Evolutionary conservation across 441 rosid species (phyloP).

Genomic region (Erodium texanum): DNA sequence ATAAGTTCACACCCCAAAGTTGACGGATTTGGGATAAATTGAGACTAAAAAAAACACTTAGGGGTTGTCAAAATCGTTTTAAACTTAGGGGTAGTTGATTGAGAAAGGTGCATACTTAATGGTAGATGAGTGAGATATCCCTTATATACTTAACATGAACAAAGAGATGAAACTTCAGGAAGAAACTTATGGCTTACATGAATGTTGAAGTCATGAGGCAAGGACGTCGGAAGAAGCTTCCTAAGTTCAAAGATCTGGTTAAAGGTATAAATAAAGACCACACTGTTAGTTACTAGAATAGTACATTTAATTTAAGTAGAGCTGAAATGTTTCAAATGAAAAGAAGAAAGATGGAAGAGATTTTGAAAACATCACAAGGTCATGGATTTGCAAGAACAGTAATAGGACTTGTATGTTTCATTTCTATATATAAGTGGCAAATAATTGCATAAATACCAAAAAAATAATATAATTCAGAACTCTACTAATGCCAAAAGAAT

Average conservation of each 20-base stretch:
- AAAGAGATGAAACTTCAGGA: background rate
- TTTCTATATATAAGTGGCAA: background rate
- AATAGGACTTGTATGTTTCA: background rate
- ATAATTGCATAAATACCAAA: background rate
- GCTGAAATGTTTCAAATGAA: conserved; percentile 1
- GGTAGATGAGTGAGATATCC: no score
- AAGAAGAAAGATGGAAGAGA: background rate
- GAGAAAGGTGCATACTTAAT: no score
- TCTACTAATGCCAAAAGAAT: background rate
- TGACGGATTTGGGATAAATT: no score
- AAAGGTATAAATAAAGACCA: conserved; percentile 8
- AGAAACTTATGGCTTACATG: conserved; percentile 48
- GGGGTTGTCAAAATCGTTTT: no score
- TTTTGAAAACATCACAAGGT: background rate
- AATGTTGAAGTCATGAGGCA: conserved; percentile 75
- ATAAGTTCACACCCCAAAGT: no score
- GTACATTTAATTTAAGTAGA: background rate
- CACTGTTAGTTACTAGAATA: background rate
- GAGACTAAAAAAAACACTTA: no score
- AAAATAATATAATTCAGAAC: conserved; percentile 2
- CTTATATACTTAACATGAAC: conserved; percentile 14
- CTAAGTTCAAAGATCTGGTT: conserved; percentile 78
- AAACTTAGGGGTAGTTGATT: no score
- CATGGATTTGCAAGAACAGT: background rate
- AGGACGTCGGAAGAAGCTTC: conserved; percentile 68